Conservation (phyloP, 257 asterid genomes). For the Nicotiana noctiflora region DNA sequence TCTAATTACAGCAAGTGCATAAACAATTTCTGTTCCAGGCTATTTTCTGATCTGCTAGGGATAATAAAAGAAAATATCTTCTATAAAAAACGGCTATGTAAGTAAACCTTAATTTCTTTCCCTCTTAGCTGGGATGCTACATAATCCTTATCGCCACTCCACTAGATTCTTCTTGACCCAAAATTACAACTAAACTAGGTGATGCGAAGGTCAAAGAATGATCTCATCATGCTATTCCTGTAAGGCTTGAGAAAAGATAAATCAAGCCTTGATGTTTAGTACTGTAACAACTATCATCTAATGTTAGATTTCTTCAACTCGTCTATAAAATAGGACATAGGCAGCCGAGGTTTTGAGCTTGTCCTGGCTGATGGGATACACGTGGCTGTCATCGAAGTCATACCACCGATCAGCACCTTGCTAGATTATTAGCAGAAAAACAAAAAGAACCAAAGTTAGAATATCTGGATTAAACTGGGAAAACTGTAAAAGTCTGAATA, state of each 20-base stretch:
- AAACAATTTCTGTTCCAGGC: background rate
- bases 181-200: slow-evolving; percentile 15
- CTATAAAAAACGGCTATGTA: slow-evolving; percentile 4
- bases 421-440: slow-evolving; percentile 34
- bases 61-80: background rate
- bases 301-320: slow-evolving; percentile 48
- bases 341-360: slow-evolving; percentile 88
- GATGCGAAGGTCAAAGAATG: slow-evolving; percentile 39
- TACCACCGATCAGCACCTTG: slow-evolving; percentile 80
- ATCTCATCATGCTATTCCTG: slow-evolving; percentile 13
- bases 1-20: background rate
- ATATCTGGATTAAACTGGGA: background rate
- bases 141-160: slow-evolving; percentile 1
- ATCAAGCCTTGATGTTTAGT: slow-evolving; percentile 23
- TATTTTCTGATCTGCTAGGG: slow-evolving; percentile 13
- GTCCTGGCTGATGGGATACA: slow-evolving; percentile 61
- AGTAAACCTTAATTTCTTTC: slow-evolving; percentile 4
- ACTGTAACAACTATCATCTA: slow-evolving; percentile 17
- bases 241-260: slow-evolving; percentile 18
- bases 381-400: slow-evolving; percentile 85
- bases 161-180: background rate
- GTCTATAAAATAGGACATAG: slow-evolving; percentile 74
- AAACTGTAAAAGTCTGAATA: background rate
- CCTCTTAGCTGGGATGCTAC: background rate
- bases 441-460: background rate